phyloP scores from a whole-genome alignment of 257 asterid genomes.

The Buddleja alternifolia region DNA sequence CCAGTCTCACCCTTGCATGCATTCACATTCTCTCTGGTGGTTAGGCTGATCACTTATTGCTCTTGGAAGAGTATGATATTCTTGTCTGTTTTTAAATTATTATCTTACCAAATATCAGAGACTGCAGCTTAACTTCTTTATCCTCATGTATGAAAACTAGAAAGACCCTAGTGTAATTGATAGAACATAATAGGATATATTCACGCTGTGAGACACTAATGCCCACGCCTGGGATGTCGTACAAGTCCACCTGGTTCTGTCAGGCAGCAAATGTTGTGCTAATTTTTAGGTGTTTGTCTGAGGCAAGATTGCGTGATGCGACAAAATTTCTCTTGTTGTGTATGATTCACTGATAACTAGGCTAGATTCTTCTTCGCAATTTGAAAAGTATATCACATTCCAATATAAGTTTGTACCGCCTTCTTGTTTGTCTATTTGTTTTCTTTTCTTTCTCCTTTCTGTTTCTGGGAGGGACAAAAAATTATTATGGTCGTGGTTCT shows the following conservation, averaged over 20 bases:
- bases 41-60: constrained; percentile 1
- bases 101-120: not conserved
- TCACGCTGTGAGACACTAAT: not conserved
- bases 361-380: not conserved
- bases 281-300: not conserved
- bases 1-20: not conserved
- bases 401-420: not conserved
- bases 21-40: not conserved
- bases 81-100: not conserved
- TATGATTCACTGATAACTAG: not conserved
- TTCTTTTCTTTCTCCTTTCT: not conserved
- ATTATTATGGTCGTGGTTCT: not conserved
- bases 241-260: not conserved
- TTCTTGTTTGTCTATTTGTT: not conserved
- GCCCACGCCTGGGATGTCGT: not conserved
- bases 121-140: not conserved
- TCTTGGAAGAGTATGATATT: not conserved
- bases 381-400: not conserved
- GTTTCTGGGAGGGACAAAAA: not conserved
- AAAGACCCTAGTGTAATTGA: not conserved
- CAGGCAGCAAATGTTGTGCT: too few species aligned
- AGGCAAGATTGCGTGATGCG: not conserved
- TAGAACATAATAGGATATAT: not conserved
- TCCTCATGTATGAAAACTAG: not conserved
- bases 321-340: not conserved